These are phyloP conservation scores for Sparassis latifolia DNA, from an alignment of 1,284 basidiomycete species.

Conservation along the genomic window DNA sequence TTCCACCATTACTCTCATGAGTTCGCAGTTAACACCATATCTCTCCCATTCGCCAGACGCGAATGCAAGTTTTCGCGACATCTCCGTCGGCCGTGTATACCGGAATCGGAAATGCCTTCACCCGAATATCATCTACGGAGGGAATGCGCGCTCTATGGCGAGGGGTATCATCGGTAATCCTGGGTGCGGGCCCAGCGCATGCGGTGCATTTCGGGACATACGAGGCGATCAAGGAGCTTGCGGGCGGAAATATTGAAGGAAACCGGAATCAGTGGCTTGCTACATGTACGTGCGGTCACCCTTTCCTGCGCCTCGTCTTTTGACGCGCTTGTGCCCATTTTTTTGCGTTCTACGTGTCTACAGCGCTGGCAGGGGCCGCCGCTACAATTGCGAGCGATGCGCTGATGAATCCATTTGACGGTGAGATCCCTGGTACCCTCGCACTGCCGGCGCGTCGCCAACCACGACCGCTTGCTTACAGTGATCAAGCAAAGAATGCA, in stretches of 20 bases:
- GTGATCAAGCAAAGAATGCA: conserved; percentile 99
- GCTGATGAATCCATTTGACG: conserved; percentile 99
- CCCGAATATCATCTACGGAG: conserved; percentile 89
- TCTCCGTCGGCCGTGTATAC: conserved; percentile 82
- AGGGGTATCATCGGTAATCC: conserved; percentile 94
- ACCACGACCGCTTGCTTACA: conserved; percentile 28
- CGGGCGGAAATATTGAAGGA: conserved; percentile 79
- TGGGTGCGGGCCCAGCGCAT: conserved; percentile 97
- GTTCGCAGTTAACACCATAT: not conserved
- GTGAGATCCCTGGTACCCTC: conserved; percentile 40
- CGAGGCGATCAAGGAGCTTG: conserved; percentile 91
- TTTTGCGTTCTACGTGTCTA: not conserved
- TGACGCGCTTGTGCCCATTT: too few relatives aligned
- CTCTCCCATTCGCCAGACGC: conserved; percentile 58
- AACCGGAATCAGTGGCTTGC: conserved; percentile 67
- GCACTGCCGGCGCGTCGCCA: conserved; percentile 7
- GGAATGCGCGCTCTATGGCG: conserved; percentile 91
- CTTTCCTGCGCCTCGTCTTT: not conserved
- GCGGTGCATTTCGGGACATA: conserved; percentile 97
- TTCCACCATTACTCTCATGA: not conserved
- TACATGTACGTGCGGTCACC: conserved; percentile 52
- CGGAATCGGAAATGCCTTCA: conserved; percentile 84
- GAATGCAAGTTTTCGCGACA: conserved; percentile 95
- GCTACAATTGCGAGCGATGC: conserved; percentile 96
- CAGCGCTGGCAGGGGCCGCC: conserved; percentile 88